These are phyloP conservation scores for Pterocarpus santalinus DNA, from an alignment of 306 rosid species.

Conservation along the genomic window DNA sequence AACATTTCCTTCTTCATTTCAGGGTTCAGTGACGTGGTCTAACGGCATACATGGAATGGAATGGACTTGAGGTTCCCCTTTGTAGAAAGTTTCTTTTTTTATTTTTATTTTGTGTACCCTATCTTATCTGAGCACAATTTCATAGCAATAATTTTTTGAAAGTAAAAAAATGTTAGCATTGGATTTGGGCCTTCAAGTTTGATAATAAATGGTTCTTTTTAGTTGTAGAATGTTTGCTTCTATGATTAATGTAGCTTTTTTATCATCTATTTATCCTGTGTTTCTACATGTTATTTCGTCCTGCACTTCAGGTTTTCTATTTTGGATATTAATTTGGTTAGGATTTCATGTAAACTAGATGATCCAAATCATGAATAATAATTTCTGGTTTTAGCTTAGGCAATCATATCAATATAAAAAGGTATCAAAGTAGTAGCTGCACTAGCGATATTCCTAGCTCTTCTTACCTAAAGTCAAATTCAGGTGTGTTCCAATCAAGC, in stretches of 20 bases:
- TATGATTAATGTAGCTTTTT: neutral
- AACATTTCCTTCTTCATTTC: constrained; percentile 41
- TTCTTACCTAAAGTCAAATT: no score
- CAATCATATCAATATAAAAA: no score
- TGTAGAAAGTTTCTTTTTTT: neutral
- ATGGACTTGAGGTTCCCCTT: constrained; percentile 23
- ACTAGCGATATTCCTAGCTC: no score
- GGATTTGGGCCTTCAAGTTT: constrained; percentile 21
- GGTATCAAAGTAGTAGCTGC: no score
- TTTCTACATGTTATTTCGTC: neutral
- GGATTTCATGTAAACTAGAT: no score
- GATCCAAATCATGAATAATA: no score
- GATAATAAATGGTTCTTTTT: neutral
- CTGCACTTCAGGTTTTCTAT: neutral
- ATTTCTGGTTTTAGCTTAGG: no score
- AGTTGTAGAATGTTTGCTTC: neutral
- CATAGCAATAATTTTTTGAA: neutral
- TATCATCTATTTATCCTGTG: no score
- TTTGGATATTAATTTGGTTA: neutral
- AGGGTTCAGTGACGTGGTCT: constrained; percentile 41
- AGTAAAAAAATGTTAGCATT: neutral
- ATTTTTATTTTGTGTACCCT: constrained; percentile 8
- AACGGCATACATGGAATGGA: constrained; percentile 30
- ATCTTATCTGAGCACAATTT: constrained; percentile 7
- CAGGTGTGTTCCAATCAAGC: no score